These are phyloP conservation scores for Fusarium mangiferae DNA, from an alignment of 2,329 filamentous ascomycete species.

Conservation along the genomic window DNA sequence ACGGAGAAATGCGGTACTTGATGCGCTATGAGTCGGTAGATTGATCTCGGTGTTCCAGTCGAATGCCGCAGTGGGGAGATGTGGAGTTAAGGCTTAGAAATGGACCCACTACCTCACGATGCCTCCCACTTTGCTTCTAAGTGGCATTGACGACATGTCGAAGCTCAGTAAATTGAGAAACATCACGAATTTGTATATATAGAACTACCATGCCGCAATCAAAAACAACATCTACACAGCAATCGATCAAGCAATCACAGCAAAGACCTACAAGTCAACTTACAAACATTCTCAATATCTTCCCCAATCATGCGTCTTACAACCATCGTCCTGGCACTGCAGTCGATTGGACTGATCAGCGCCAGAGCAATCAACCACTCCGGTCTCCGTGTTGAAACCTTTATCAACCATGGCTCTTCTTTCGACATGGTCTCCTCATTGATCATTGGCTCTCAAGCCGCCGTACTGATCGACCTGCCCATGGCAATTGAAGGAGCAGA, in stretches of 20 bases:
- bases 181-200: not conserved
- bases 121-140: not conserved
- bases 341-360: not conserved
- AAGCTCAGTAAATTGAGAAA: fast-evolving
- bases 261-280: too few relatives aligned
- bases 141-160: too few relatives aligned
- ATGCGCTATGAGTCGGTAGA: not conserved
- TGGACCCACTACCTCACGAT: not conserved
- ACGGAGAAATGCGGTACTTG: not conserved
- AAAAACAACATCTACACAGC: fast-evolving
- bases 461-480: not conserved
- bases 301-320: not conserved
- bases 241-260: not conserved
- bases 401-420: not conserved
- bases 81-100: not conserved
- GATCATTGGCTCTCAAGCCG: not conserved
- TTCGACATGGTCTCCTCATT: not conserved
- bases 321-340: not conserved
- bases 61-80: not conserved
- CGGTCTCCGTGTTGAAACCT: not conserved
- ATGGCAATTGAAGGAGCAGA: not conserved
- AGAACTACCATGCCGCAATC: fast-evolving
- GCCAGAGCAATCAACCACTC: not conserved
- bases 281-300: not conserved
- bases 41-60: not conserved